Evolutionary conservation across 2,329 filamentous ascomycete genomes (phyloP).

Genomic region (Botryotinia narcissicola): DNA sequence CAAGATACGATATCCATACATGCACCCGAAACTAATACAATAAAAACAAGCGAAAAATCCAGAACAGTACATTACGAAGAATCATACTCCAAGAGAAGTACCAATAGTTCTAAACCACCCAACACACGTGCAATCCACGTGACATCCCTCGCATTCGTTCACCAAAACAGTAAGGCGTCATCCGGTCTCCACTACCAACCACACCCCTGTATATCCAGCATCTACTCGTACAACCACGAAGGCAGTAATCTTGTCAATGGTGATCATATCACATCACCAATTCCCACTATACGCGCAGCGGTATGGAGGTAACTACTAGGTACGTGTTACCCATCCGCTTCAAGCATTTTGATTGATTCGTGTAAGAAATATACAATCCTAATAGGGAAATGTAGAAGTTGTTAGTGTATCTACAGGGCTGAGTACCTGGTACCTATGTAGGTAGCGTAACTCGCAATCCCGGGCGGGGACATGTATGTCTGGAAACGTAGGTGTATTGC

Average conservation of each 20-base stretch:
- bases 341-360: too few species aligned
- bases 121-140: neutral
- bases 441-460: neutral
- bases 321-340: too few species aligned
- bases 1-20: neutral
- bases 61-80: neutral
- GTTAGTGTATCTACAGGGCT: neutral
- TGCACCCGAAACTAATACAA: too few species aligned
- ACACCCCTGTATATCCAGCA: neutral
- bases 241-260: neutral
- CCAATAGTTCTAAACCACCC: neutral
- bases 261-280: too few species aligned
- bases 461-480: neutral
- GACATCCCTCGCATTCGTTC: neutral
- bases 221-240: too few species aligned
- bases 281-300: too few species aligned
- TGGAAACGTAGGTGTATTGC: neutral
- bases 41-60: accelerated
- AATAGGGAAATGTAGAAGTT: neutral
- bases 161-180: neutral
- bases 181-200: neutral
- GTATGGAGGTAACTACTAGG: too few species aligned
- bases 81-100: neutral
- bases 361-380: neutral
- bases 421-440: neutral